Evolutionary conservation across 192 early-diverging fungal species (phyloP), one percentile per base, ranked within the genome.

Genomic region (Mortierella alpina): DNA sequence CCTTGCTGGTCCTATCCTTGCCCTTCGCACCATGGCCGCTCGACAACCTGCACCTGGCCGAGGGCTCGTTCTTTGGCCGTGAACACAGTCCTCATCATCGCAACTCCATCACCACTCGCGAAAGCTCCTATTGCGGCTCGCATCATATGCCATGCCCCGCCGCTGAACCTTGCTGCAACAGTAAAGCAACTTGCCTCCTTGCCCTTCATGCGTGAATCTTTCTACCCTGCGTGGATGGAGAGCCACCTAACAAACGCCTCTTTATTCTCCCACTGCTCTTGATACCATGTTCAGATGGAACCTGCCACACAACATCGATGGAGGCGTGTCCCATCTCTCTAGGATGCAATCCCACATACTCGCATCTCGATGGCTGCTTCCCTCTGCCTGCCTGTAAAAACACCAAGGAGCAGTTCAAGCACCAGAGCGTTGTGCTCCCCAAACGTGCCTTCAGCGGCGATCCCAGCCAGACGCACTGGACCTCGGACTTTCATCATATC

Each of bases 401-500:
- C 20, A 22, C 61, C 15, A 79, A 79, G 51, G 63, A 72, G 5
- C 7, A 51, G 9, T 79, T 79, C 64, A 72, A 79, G 20, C 48
- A 66, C 17, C 2, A 57, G 44, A 60, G 41, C 23, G 22, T 67
- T 2, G 31, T 79, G 6, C 62, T 79, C 41, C 69, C 76, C 1
- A 79, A 72, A 14, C 51, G 44, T 6, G 50, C 47, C n/a, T 92
- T 85, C 82, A 79, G 73, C 12, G 89, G 89, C n/a, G 70, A 88
- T 31, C 89, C 91, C 2, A 68, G 63, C 3, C 71, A 58, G 1
- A 64, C 73, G 2, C 45, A 68, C 23, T 90, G 86, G 75, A 81
- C 84, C 50, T 89, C 88, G 18, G 84, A 90, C 46, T 89, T 86
- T 58, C 75, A 86, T 55, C 90, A 88, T 14, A 82, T 85, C 31